Base-by-base conservation (phyloP, 306 rosid species). In the Acacia acuminata region DNA sequence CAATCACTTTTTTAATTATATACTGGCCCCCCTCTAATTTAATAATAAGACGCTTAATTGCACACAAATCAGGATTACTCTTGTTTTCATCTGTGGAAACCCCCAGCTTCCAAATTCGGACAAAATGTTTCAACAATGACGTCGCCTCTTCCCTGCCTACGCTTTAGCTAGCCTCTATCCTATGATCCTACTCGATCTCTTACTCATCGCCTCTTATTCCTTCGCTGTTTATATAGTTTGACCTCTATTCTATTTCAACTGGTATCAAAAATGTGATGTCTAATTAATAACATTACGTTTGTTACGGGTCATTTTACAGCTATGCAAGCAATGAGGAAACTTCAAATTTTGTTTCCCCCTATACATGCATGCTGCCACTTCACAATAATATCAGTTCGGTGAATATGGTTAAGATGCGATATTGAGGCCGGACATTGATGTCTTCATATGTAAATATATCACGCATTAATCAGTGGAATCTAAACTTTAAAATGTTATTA, bases 61-160 rank as follows among this genome's bases (percentile, higher is more conserved):
- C 42, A n/a, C 48, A 2, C n/a, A 51, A 50, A 71, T 76, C 45
- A 69, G 22, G 30, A 71, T 76, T 56, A 43, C 32, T 55, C 53
- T 44, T 51, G 70, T 83, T 68, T 82, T 77, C 70, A 53, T 88
- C 76, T 32, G 60, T 5, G 58, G 50, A 56, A 68, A 30, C 56
- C 81, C 14, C 24, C 8, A 38, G 36, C 53, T 64, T 61, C 78
- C 81, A 24, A 34, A 43, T 50, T 27, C 13, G 60, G 79, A 76
- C 82, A 42, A 32, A 16, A 6, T 19, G 16, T 40, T 76, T 75
- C 47, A 77, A 70, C 12, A 36, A 14, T 36, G 8, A 63, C 10
- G 55, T 4, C 73, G 16, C 14, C 8, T 3, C 17, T 7, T n/a
- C 4, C 8, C 74, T 68, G 10, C 15, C 58, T 10, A n/a, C 10